phyloP scores from a whole-genome alignment of 169 alveolate species.

The Eimeria zaria region DNA sequence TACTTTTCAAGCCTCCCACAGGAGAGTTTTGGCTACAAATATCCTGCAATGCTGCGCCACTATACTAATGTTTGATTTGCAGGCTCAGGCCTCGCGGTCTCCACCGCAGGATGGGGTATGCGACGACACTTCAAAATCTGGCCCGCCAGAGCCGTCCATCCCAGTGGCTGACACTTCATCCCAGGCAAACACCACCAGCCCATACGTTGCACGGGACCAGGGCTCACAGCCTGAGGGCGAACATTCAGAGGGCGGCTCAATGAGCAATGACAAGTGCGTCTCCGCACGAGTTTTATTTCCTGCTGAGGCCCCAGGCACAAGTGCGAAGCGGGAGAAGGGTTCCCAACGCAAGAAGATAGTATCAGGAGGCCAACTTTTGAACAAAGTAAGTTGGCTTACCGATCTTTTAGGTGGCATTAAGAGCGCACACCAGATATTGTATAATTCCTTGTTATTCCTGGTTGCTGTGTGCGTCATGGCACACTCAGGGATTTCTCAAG shows the following conservation, averaged over 20 bases:
- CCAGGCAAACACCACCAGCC: background rate
- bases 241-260: conserved; percentile 8
- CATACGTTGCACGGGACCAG: background rate
- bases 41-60: background rate
- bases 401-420: background rate
- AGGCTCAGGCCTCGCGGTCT: background rate
- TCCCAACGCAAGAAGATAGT: conserved; percentile 68
- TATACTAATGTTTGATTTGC: background rate
- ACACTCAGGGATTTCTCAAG: conserved; percentile 78
- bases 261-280: conserved; percentile 38
- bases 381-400: conserved; percentile 14
- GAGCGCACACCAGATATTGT: background rate
- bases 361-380: conserved; percentile 48
- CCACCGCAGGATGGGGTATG: conserved; percentile 23
- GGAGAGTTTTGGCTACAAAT: background rate
- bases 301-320: conserved; percentile 49
- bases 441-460: background rate
- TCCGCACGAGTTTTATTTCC: conserved; percentile 65
- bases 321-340: conserved; percentile 62
- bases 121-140: background rate
- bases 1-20: background rate
- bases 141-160: conserved; percentile 28
- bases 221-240: background rate
- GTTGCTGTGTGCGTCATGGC: background rate
- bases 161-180: background rate